phyloP scores from a whole-genome alignment of 768 basidiomycete genomes.

The Hygrophoropsis aurantiaca region DNA sequence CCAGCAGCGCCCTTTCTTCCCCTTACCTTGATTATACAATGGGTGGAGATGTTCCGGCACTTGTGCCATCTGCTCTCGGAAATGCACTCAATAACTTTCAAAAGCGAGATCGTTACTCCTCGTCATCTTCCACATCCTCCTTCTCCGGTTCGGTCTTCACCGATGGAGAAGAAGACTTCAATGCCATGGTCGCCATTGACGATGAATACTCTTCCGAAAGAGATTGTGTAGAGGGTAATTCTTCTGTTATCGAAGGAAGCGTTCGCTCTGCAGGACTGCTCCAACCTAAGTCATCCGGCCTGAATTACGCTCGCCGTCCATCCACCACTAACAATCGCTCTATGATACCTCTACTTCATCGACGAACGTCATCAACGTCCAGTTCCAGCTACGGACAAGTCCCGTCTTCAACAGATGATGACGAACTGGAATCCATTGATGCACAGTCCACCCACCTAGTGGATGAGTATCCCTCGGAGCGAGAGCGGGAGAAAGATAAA shows the following conservation, averaged over 20 bases:
- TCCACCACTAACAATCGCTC: conserved; percentile 70
- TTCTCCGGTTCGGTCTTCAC: conserved; percentile 63
- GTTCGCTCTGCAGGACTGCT: conserved; percentile 42
- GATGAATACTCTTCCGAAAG: conserved; percentile 30
- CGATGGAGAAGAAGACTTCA: conserved; percentile 60
- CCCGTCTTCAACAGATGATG: conserved; percentile 46
- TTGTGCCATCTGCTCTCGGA: conserved; percentile 59
- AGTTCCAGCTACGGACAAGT: conserved; percentile 29
- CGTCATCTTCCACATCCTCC: conserved; percentile 65
- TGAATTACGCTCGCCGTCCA: conserved; percentile 68
- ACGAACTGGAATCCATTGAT: conserved; percentile 40
- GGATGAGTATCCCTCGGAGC: conserved; percentile 33
- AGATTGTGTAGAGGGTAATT: conserved; percentile 36
- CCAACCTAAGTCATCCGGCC: conserved; percentile 40
- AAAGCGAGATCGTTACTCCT: conserved; percentile 49
- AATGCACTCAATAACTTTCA: conserved; percentile 46
- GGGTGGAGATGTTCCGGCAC: conserved; percentile 66
- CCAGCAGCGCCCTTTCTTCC: conserved; percentile 68
- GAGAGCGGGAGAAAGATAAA: conserved; percentile 21
- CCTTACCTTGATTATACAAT: conserved; percentile 54
- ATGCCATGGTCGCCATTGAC: conserved; percentile 31
- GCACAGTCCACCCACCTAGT: conserved; percentile 18
- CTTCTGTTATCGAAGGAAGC: conserved; percentile 34
- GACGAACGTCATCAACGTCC: conserved; percentile 50
- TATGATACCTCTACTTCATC: conserved; percentile 55